Percentiles rank a stretch among this genome's conserved stretches.
Evolutionary conservation across 2,329 filamentous ascomycete species (phyloP).

Genomic region (Exophiala sp.): DNA sequence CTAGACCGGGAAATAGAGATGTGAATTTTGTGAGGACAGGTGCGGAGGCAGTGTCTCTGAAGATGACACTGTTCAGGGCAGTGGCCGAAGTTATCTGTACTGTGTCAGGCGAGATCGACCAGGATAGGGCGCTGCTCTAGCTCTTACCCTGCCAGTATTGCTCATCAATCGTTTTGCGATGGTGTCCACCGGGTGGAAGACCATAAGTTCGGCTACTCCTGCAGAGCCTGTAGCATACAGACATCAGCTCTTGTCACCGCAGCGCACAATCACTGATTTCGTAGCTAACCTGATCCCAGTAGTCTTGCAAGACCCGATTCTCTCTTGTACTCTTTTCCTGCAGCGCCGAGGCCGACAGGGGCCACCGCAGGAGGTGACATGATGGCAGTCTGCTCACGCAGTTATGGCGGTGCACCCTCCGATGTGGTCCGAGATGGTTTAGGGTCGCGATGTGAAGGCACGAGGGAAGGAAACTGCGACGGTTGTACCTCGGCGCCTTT

Average conservation of each 20-base stretch:
- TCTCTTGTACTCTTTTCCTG: constrained; percentile 66
- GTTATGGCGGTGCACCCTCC: background rate
- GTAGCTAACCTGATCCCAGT: constrained; percentile 74
- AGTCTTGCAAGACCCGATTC: constrained; percentile 87
- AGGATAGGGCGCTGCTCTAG: background rate
- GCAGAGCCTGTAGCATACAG: constrained; percentile 64
- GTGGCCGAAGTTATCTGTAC: constrained; percentile 53
- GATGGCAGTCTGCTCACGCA: background rate
- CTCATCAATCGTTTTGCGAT: constrained; percentile 99
- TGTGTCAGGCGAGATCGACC: constrained; percentile 2
- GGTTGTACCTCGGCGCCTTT: too few species aligned
- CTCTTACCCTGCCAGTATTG: constrained; percentile 73
- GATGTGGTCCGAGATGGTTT: background rate
- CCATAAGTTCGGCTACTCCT: constrained; percentile 85
- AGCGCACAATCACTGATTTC: constrained; percentile 15
- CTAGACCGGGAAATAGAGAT: constrained; percentile 92
- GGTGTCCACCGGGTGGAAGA: constrained; percentile 96
- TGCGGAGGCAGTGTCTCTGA: constrained; percentile 80
- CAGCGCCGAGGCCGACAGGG: constrained; percentile 32
- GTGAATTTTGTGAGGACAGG: constrained; percentile 74
- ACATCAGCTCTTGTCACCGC: constrained; percentile 31
- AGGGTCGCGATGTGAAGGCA: background rate
- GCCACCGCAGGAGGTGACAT: constrained; percentile 28
- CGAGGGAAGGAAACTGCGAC: background rate
- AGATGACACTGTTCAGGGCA: constrained; percentile 85